Percentiles rank a stretch among this genome's conserved stretches.
Conservation (phyloP, 441 rosid species). For the Mallotus japonicus region DNA sequence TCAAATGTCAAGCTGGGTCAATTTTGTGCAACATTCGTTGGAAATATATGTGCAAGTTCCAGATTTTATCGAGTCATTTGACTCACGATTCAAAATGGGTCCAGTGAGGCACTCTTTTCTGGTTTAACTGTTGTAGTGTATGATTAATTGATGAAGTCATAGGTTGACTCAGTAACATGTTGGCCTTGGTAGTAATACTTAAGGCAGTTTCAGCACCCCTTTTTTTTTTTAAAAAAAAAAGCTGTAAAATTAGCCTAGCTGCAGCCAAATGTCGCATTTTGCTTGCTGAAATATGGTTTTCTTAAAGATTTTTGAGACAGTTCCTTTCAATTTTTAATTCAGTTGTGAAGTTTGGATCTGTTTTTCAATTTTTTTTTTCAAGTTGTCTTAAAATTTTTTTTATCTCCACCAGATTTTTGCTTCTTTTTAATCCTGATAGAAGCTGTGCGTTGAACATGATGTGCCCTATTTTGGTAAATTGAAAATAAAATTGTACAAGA, state of each 20-base stretch:
- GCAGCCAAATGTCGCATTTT: too few relatives aligned
- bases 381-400: neutral
- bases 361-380: neutral
- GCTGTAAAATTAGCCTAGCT: too few relatives aligned
- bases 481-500: too few relatives aligned
- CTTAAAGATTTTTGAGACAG: too few relatives aligned
- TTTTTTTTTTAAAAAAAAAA: neutral
- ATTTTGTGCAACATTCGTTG: constrained; percentile 9
- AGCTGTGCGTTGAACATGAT: neutral
- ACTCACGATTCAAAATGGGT: constrained; percentile 40
- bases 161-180: constrained; percentile 25
- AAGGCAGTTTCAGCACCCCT: neutral
- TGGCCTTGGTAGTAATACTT: neutral
- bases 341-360: neutral
- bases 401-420: neutral
- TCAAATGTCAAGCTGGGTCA: constrained; percentile 27
- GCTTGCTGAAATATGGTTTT: too few relatives aligned
- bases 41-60: neutral
- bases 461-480: neutral
- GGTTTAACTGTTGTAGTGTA: constrained; percentile 20
- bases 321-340: neutral
- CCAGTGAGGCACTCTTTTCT: constrained; percentile 29
- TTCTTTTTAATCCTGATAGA: neutral
- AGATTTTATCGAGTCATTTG: constrained; percentile 13
- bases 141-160: constrained; percentile 17